Evolutionary conservation across 768 basidiomycete species (phyloP).

Genomic region (Xerocomus potaroensis): DNA sequence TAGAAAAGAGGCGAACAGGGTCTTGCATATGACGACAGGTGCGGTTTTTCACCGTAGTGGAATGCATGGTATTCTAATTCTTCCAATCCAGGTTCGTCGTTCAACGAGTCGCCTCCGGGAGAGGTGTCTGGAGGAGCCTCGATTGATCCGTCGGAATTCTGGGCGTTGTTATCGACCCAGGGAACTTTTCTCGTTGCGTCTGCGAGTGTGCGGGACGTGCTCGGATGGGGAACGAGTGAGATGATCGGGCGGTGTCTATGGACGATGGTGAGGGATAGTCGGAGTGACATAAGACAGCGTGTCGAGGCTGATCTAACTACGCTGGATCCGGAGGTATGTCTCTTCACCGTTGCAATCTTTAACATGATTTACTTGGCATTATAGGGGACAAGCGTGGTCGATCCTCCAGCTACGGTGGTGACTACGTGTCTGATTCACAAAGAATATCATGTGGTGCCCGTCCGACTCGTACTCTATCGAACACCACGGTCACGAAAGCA

Average conservation of each 20-base stretch:
- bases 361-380: neutral
- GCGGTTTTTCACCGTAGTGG: neutral
- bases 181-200: conserved; percentile 51
- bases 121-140: neutral
- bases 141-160: conserved; percentile 38
- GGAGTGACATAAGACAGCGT: conserved; percentile 12
- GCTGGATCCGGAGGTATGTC: conserved; percentile 16
- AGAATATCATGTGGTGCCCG: conserved; percentile 28
- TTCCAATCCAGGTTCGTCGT: conserved; percentile 12
- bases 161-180: conserved; percentile 45
- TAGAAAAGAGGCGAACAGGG: neutral
- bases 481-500: conserved; percentile 19
- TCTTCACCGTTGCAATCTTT: neutral
- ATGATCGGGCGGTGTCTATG: conserved; percentile 46
- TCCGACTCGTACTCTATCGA: conserved; percentile 37
- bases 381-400: conserved; percentile 8
- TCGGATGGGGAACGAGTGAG: conserved; percentile 58
- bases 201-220: conserved; percentile 51
- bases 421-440: conserved; percentile 37
- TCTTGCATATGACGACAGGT: conserved; percentile 21
- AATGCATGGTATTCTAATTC: too few relatives aligned
- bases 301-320: conserved; percentile 28
- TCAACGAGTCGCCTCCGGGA: neutral
- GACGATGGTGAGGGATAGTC: conserved; percentile 33
- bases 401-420: conserved; percentile 19